Evolutionary conservation across 495 filamentous ascomycete genomes (phyloP), one percentile per base, ranked within the genome.

Genomic region (Penicillium coffeae): DNA sequence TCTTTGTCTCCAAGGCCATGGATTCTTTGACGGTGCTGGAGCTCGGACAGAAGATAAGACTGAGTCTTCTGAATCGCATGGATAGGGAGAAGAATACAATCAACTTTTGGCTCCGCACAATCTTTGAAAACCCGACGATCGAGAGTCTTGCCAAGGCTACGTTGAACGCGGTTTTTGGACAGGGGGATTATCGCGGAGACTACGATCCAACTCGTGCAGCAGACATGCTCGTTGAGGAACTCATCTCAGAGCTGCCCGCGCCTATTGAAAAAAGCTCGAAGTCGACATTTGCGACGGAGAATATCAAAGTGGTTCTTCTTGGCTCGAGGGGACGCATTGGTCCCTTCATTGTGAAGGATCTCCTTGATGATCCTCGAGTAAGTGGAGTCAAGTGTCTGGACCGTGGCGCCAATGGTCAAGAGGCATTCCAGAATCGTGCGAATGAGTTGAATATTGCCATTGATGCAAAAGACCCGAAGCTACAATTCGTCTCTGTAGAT

Each of bases 401-500:
- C 14, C 30, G 48, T 9, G 53, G 48, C 1, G 8, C 27, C 9
- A 35, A 42, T 15, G 53, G 44, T 12, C 48, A 19, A 33, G 39
- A 39, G 18, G 25, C 33, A 7, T 52, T 52, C 25, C 48, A 52
- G 21, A 21, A 25, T 14, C 44, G 44, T 25, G 48, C 21, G 7
- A 38, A 51, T 30, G 53, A 51, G 27, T 37, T 51, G 8, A 34
- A 20, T 6, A 22, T 56, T 9, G 40, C 39, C 15, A 19, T 56
- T 5, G 42, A 56, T 32, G 13, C 47, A 18, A 48, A 32, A 3
- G 30, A 52, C 8, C 15, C 48, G 12, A 43, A 48, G 1, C 22
- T 56, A 20, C 42, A 52, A 14, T 56, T 56, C 14, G 25, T 51
- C 1, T 35, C 48, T 2, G 70, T 65, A 10, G 74, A 81, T 47